Evolutionary conservation across 306 rosid genomes (phyloP), one percentile per base, ranked within the genome.

Genomic region (Castanea mollissima): DNA sequence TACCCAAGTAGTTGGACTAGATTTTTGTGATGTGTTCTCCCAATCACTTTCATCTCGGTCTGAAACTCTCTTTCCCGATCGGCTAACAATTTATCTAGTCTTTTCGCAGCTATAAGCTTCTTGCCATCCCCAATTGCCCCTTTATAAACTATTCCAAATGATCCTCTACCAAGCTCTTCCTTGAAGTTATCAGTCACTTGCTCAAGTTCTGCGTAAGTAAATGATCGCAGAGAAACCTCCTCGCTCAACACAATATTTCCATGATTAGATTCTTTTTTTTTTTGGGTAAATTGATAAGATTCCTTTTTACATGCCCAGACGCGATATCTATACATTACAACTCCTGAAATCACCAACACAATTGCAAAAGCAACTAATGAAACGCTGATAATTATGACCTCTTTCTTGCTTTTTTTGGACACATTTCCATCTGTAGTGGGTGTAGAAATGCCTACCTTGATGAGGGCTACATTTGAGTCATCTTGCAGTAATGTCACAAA

Each of bases 101-200:
- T 80, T 57, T 84, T 80, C 4, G 80, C 76, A 10, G 84, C 87
- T 6, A 84, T 56, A 5, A 29, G 32, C 46, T 41, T 79, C 23
- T 59, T 55, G 38, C 71, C 20, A 7, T 27, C 19, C 12, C 7
- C 1, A 8, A 49, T 55, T 38, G 11, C 69, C 19, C 84, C 84
- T 71, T 56, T 83, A 57, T 84, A 79, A 20, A 84, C 84, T 23
- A 58, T 71, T 18, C 81, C 76, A 21, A 68, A 84, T 2, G 79
- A 35, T 64, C 87, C 87, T 84, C 69, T 71, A 11, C 84, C 87
- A 7, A 79, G 16, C 34, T 67, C 84, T 27, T 80, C 84, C 57
- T 76, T 76, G 79, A 84, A 84, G 27, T 35, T 62, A n/a, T 79
- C 63, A 4, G 80, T 79, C 46, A 71, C 54, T 21, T 38, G 0